Percentiles rank a stretch among this genome's conserved stretches.
Evolutionary conservation across 78 protist species (phyloP).

Genomic region (Dictyostelium discoideum): dicty_2.7 NC_007088.5:2438501-2439000

Average conservation of each 20-base stretch:
- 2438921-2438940: not conserved
- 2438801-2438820: slow-evolving; percentile 21
- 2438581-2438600: slow-evolving; percentile 33
- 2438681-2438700: slow-evolving; percentile 21
- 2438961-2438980: not conserved
- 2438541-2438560: not conserved
- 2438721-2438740: slow-evolving; percentile 11
- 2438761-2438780: slow-evolving; percentile 3
- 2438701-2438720: not conserved
- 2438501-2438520: not conserved
- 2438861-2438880: not conserved
- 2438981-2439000: not conserved
- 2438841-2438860: slow-evolving; percentile 24
- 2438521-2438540: not conserved
- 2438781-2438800: slow-evolving; percentile 1
- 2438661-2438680: slow-evolving; percentile 17
- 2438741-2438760: not conserved
- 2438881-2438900: slow-evolving; percentile 32
- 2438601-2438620: not conserved
- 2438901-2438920: not conserved
- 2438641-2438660: slow-evolving; percentile 5
- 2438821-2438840: slow-evolving; percentile 11
- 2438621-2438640: not conserved
- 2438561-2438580: slow-evolving; percentile 3
- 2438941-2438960: not conserved